A percentile compares a stretch with the other conserved stretches of the same genome.
phyloP scores from a whole-genome alignment of 768 basidiomycete species.

The Xanthoconium stramineum region DNA sequence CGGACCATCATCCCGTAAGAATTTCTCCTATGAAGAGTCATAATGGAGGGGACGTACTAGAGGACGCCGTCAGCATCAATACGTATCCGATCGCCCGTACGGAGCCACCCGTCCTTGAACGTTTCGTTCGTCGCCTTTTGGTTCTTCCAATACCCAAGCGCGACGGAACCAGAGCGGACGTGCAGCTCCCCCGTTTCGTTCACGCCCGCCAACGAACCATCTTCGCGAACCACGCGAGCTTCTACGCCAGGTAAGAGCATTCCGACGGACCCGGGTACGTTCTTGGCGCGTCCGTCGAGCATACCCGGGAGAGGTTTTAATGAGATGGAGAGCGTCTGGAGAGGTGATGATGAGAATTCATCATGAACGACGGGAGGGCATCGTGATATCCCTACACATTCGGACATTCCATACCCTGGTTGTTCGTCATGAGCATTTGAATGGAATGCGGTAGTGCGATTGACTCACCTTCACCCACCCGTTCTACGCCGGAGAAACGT shows the following conservation, averaged over 20 bases:
- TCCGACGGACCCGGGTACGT: conserved; percentile 47
- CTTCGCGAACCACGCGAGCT: conserved; percentile 57
- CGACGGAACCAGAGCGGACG: conserved; percentile 52
- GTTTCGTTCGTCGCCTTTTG: conserved; percentile 62
- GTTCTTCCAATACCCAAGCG: conserved; percentile 72
- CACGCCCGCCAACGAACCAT: conserved; percentile 49
- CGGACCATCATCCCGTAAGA: not conserved
- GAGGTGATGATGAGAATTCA: not conserved
- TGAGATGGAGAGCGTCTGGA: conserved; percentile 55
- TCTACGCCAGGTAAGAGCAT: conserved; percentile 63
- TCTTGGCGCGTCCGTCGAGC: conserved; percentile 42
- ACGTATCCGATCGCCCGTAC: conserved; percentile 69
- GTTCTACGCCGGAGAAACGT: conserved; percentile 34
- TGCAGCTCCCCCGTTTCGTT: conserved; percentile 68
- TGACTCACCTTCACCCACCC: conserved; percentile 45
- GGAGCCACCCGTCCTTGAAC: conserved; percentile 69
- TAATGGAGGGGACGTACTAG: conserved; percentile 45
- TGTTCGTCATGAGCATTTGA: conserved; percentile 1
- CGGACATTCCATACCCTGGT: conserved; percentile 71
- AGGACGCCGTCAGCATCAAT: conserved; percentile 60
- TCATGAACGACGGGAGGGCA: not conserved
- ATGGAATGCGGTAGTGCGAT: not conserved
- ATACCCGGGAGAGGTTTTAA: conserved; percentile 42
- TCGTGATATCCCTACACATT: conserved; percentile 44
- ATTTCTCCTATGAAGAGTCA: too few relatives aligned